phyloP scores from a whole-genome alignment of 176 grass and related monocot species.

The Carex parvula region DNA sequence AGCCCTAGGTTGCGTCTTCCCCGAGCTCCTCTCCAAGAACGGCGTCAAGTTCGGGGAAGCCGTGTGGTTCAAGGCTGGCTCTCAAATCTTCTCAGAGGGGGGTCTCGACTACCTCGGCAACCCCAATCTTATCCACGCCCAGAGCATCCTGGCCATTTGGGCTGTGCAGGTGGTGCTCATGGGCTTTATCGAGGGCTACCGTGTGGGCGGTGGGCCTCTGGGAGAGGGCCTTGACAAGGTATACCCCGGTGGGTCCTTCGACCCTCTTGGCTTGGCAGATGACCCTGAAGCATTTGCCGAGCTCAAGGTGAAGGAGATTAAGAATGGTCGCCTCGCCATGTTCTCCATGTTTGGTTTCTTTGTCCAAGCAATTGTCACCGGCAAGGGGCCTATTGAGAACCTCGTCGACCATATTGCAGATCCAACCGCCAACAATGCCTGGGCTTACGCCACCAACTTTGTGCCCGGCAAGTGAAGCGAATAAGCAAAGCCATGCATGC shows the following conservation, averaged over 20 bases:
- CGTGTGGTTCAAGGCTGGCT: conserved; percentile 51
- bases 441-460: conserved; percentile 30
- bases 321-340: conserved; percentile 42
- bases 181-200: conserved; percentile 53
- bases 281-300: conserved; percentile 40
- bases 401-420: conserved; percentile 18
- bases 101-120: conserved; percentile 52
- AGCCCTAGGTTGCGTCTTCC: conserved; percentile 39
- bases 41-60: conserved; percentile 49
- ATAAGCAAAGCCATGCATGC: neutral
- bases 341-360: conserved; percentile 49
- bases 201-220: conserved; percentile 23
- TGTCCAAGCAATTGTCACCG: conserved; percentile 39
- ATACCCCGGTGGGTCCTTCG: conserved; percentile 19
- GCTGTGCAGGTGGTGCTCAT: conserved; percentile 45
- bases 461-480: conserved; percentile 25
- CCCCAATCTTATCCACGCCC: conserved; percentile 42
- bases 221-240: conserved; percentile 25
- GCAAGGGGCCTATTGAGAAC: conserved; percentile 36
- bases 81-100: conserved; percentile 50
- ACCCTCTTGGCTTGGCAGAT: conserved; percentile 28
- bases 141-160: conserved; percentile 58
- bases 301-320: conserved; percentile 45
- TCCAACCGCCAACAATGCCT: conserved; percentile 6
- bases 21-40: conserved; percentile 37